Conservation (phyloP, 768 basidiomycete species). For the Leccinum subtestaceum region DNA sequence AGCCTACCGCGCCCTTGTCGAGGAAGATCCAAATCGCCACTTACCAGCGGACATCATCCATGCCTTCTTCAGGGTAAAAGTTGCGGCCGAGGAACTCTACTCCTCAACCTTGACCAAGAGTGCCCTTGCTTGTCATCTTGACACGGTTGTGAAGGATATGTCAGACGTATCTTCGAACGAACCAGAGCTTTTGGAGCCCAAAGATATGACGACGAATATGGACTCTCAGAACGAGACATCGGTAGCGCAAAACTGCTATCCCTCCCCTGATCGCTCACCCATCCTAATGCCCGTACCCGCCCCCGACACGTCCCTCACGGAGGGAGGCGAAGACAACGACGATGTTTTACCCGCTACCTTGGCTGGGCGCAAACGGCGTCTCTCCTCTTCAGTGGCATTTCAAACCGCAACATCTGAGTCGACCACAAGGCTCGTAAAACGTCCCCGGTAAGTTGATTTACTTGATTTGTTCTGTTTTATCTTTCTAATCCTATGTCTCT, state of each 20-base stretch:
- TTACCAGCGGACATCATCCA: slow-evolving; percentile 7
- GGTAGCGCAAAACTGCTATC: not conserved
- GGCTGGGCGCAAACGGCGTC: not conserved
- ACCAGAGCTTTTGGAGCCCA: not conserved
- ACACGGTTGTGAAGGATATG: slow-evolving; percentile 23
- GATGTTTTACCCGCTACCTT: not conserved
- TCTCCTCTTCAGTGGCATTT: not conserved
- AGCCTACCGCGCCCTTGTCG: slow-evolving; percentile 22
- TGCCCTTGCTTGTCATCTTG: slow-evolving; percentile 28
- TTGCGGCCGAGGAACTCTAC: slow-evolving; percentile 20
- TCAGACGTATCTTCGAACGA: not conserved
- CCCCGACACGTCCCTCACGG: not conserved
- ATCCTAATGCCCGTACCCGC: not conserved
- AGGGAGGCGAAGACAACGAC: not conserved
- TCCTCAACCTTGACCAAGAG: slow-evolving; percentile 26
- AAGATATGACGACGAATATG: not conserved
- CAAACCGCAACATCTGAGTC: not conserved
- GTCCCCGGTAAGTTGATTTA: not conserved
- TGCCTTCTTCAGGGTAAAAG: slow-evolving; percentile 32
- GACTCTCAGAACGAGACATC: not conserved
- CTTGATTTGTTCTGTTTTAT: too few species aligned
- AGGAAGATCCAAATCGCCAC: slow-evolving; percentile 8
- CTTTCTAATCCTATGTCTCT: not conserved
- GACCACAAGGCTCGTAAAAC: not conserved
- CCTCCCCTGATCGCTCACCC: not conserved